Percentiles rank a stretch among this genome's conserved stretches.
These are phyloP conservation scores for Hyaloscypha hepaticicola DNA, from an alignment of 495 filamentous ascomycete genomes.

Conservation along the genomic window DNA sequence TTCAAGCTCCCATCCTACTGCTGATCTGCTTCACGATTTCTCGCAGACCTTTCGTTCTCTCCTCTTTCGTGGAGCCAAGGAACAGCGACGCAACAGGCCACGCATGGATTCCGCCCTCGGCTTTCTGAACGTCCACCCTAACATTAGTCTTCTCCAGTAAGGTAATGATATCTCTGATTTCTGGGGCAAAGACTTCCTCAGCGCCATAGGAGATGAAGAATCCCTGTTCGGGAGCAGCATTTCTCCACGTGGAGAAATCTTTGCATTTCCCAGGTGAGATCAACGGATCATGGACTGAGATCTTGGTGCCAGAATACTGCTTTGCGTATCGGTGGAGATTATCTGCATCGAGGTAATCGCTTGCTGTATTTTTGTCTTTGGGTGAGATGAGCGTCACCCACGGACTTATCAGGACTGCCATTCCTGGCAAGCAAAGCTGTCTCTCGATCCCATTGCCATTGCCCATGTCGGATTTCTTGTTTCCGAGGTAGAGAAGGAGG, in stretches of 20 bases:
- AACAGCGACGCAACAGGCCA: conserved; percentile 77
- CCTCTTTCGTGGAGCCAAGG: conserved; percentile 52
- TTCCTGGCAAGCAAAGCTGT: conserved; percentile 35
- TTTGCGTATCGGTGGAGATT: conserved; percentile 60
- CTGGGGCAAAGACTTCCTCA: conserved; percentile 69
- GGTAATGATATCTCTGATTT: conserved; percentile 53
- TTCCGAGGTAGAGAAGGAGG: conserved; percentile 58
- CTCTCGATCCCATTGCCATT: neutral
- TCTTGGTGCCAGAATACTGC: conserved; percentile 58
- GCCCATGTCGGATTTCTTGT: conserved; percentile 28
- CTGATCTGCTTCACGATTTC: conserved; percentile 42
- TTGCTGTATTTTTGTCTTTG: conserved; percentile 54
- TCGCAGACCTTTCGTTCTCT: conserved; percentile 57
- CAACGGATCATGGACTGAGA: conserved; percentile 48
- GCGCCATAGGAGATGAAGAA: conserved; percentile 64
- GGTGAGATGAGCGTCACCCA: conserved; percentile 60
- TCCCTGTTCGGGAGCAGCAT: conserved; percentile 56
- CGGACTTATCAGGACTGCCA: conserved; percentile 58
- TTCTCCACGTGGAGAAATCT: conserved; percentile 61
- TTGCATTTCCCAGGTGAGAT: conserved; percentile 67
- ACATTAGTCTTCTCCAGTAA: conserved; percentile 48
- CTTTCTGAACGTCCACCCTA: conserved; percentile 49
- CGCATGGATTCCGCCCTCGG: conserved; percentile 63
- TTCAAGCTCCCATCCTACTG: neutral
- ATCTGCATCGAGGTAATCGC: conserved; percentile 58